phyloP scores from a whole-genome alignment of 2,329 filamentous ascomycete species.

The Aspergillus sp. region DNA sequence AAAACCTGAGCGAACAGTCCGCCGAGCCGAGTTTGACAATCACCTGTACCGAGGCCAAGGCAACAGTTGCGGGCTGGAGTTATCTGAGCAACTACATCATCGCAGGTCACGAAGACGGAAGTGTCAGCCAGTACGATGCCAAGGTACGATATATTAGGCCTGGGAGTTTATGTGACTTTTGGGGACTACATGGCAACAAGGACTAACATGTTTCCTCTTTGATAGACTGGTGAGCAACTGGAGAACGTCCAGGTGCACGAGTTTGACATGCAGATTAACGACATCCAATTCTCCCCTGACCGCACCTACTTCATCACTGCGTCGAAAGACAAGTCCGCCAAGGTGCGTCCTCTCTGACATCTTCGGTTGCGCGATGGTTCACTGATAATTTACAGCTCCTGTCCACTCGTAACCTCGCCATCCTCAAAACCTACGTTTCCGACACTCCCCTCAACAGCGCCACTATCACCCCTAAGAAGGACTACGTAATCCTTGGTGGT shows the following conservation, averaged over 20 bases:
- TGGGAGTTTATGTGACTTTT: neutral
- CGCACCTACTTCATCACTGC: slow-evolving; percentile 98
- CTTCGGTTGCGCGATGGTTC: neutral
- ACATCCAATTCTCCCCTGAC: slow-evolving; percentile 91
- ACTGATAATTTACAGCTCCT: slow-evolving; percentile 56
- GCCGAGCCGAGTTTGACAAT: slow-evolving; percentile 82
- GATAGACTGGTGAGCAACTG: slow-evolving; percentile 70
- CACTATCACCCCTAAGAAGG: slow-evolving; percentile 89
- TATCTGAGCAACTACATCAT: slow-evolving; percentile 95
- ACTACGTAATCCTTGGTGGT: slow-evolving; percentile 96
- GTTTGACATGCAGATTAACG: slow-evolving; percentile 75
- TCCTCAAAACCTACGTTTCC: slow-evolving; percentile 86
- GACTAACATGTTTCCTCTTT: slow-evolving; percentile 10
- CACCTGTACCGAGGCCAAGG: slow-evolving; percentile 92
- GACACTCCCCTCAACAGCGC: slow-evolving; percentile 97
- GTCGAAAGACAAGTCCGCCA: slow-evolving; percentile 95
- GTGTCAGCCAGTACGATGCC: slow-evolving; percentile 81
- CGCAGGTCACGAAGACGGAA: slow-evolving; percentile 93
- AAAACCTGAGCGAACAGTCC: slow-evolving; percentile 70
- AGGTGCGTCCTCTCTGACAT: slow-evolving; percentile 50
- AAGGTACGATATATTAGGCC: slow-evolving; percentile 56
- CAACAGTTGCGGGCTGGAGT: slow-evolving; percentile 95
- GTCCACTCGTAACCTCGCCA: slow-evolving; percentile 76
- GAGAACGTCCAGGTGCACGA: slow-evolving; percentile 82
- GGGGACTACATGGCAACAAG: neutral